Conservation (phyloP, 129 eudicot genomes). For the Pittosporum tobira region DNA sequence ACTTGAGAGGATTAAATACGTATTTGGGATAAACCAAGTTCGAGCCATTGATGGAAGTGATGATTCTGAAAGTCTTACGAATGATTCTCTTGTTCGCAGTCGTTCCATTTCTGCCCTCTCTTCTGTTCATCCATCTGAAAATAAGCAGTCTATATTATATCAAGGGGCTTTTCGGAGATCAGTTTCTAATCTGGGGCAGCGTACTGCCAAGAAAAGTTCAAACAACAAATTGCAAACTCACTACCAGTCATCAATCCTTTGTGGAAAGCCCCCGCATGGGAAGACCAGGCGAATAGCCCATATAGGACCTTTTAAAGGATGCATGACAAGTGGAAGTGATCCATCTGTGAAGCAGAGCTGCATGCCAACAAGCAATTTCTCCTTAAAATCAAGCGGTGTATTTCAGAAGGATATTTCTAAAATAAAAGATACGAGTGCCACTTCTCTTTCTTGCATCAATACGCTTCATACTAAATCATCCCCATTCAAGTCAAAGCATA, state of each 20-base stretch:
- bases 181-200: constrained; percentile 40
- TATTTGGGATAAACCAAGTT: constrained; percentile 28
- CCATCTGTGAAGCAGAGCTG: constrained; percentile 36
- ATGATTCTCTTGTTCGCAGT: constrained; percentile 32
- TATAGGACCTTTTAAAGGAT: constrained; percentile 46
- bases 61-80: constrained; percentile 11
- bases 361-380: constrained; percentile 19
- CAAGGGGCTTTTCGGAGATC: constrained; percentile 42
- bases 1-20: constrained; percentile 52
- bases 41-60: constrained; percentile 19
- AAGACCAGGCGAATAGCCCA: constrained; percentile 34
- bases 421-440: constrained; percentile 11
- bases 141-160: constrained; percentile 18
- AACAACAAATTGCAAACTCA: constrained; percentile 18
- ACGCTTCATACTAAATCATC: constrained; percentile 7
- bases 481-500: constrained; percentile 30
- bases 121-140: constrained; percentile 48
- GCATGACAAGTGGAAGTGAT: constrained; percentile 54
- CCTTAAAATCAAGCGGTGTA: constrained; percentile 24
- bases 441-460: constrained; percentile 6
- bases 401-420: constrained; percentile 18
- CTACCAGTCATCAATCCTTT: constrained; percentile 19
- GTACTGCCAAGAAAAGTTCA: constrained; percentile 18
- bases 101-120: constrained; percentile 39
- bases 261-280: constrained; percentile 28